Evolutionary conservation across 1,284 basidiomycete species (phyloP).

Genomic region (Rhodotorula sp.): DNA sequence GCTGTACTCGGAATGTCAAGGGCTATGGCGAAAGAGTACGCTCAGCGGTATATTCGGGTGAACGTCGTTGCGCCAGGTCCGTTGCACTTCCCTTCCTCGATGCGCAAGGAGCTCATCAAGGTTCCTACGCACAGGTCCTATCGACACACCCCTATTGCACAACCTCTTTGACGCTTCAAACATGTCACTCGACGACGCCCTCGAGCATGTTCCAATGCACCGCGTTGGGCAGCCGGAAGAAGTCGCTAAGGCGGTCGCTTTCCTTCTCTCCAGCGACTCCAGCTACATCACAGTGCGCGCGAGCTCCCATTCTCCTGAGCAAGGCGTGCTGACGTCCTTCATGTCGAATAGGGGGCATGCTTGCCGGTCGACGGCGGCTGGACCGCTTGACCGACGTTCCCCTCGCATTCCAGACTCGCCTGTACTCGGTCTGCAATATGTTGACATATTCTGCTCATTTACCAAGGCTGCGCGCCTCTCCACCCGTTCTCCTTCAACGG

Average conservation of each 20-base stretch:
- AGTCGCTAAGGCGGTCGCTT: conserved; percentile 31
- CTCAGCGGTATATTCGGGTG: conserved; percentile 14
- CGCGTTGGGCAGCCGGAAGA: conserved; percentile 31
- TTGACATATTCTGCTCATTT: neutral
- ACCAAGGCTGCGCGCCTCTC: conserved; percentile 8
- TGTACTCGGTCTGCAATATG: neutral
- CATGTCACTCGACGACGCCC: neutral
- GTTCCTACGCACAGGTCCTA: conserved; percentile 8
- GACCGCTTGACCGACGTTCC: conserved; percentile 2
- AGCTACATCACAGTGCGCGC: conserved; percentile 36
- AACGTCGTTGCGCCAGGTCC: conserved; percentile 38
- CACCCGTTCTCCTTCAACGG: neutral
- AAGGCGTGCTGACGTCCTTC: neutral
- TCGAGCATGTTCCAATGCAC: conserved; percentile 24
- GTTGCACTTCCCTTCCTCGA: neutral
- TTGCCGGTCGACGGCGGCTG: conserved; percentile 37
- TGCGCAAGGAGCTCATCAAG: neutral
- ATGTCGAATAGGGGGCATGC: conserved; percentile 23
- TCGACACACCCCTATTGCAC: conserved; percentile 31
- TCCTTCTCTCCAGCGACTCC: conserved; percentile 26
- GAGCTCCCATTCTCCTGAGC: too few relatives aligned
- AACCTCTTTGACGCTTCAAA: conserved; percentile 8
- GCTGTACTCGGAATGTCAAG: conserved; percentile 34
- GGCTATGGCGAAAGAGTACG: conserved; percentile 30
- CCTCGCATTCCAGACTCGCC: neutral